Evolutionary conservation across 495 filamentous ascomycete genomes (phyloP), one percentile per base, ranked within the genome.

Genomic region (Tricharina praecox): DNA sequence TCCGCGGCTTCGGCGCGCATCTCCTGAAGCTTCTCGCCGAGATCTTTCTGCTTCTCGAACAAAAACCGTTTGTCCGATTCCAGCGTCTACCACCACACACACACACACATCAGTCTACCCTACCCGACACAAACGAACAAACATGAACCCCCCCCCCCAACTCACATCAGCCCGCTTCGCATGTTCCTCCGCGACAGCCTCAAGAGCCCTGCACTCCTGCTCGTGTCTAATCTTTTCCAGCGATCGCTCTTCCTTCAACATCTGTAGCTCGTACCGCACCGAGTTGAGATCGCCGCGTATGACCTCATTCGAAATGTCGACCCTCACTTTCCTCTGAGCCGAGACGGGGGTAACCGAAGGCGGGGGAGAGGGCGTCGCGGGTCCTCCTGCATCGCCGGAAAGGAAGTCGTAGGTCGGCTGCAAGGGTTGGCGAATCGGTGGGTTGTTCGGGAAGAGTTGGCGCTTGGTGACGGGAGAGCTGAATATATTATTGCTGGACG

Each of bases 191-290:
- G 78, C 76, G 52, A 77, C 82, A 23, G 74, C 64, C 54, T 82
- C 77, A 3, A 76, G 66, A 18, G 86, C 82, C 35, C 85, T 72
- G 18, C 92, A 60, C 54, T 94, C 86, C 53, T 85, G 82, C 47
- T 92, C 82, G 55, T 84, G 78, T 45, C 80, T 75, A 9, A 94
- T 64, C 2, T 69, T 71, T 43, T 76, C 65, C 39, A 94, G 66
- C 33, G 92, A 87, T 52, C 83, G 77, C 60, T 95, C 90, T 46
- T 93, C 84, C 52, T 85, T 86, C 50, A 84, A 67, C 68, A 58
- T 59, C 15, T 56, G 53, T 26, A 84, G 58, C 52, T 84, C 81
- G 64, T 82, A 84, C 45, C 70, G 72, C 28, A 82, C 62, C 3
- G 77, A 73, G 52, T 77, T 78, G 20, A 83, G 60, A 61, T 82